Percentiles rank a stretch among this genome's conserved stretches.
Conservation (phyloP, 768 basidiomycete species). For the Trametes coccinea region DNA sequence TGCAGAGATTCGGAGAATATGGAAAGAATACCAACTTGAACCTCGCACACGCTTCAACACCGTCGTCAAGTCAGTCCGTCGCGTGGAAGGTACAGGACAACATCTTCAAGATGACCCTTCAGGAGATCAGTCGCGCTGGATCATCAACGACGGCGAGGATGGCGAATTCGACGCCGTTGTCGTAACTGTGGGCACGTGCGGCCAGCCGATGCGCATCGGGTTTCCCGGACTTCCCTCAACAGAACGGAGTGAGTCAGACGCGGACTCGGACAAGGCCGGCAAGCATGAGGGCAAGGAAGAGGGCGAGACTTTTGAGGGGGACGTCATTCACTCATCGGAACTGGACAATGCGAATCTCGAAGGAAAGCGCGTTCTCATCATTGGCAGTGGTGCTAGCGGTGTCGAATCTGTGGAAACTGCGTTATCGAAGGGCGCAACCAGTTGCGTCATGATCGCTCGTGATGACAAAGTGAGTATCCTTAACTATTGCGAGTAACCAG, state of each 20-base stretch:
- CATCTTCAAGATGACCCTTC: slow-evolving; percentile 15
- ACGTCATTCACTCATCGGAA: slow-evolving; percentile 49
- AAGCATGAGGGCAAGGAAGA: slow-evolving; percentile 27
- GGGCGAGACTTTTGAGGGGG: slow-evolving; percentile 36
- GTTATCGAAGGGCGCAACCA: slow-evolving; percentile 34
- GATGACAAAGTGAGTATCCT: slow-evolving; percentile 41
- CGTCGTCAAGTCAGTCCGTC: slow-evolving; percentile 39
- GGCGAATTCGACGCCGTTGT: slow-evolving; percentile 52
- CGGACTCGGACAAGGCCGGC: slow-evolving; percentile 20
- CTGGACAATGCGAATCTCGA: slow-evolving; percentile 40
- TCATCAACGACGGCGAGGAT: slow-evolving; percentile 48
- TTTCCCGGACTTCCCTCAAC: slow-evolving; percentile 45
- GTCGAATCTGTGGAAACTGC: slow-evolving; percentile 48
- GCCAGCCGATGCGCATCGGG: slow-evolving; percentile 44
- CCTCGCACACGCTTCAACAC: slow-evolving; percentile 46
- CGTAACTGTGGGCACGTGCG: slow-evolving; percentile 51
- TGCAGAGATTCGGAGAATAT: slow-evolving; percentile 34
- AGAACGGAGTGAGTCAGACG: not conserved
- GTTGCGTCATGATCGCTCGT: slow-evolving; percentile 41
- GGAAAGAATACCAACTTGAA: slow-evolving; percentile 52
- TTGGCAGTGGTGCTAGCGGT: slow-evolving; percentile 56
- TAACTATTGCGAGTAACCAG: too few species aligned
- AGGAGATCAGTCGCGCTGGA: slow-evolving; percentile 35
- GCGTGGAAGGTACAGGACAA: slow-evolving; percentile 25
- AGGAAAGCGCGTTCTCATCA: slow-evolving; percentile 46